Base-by-base conservation (phyloP, 2,329 filamentous ascomycete genomes). In the Aspergillus sp. region DNA sequence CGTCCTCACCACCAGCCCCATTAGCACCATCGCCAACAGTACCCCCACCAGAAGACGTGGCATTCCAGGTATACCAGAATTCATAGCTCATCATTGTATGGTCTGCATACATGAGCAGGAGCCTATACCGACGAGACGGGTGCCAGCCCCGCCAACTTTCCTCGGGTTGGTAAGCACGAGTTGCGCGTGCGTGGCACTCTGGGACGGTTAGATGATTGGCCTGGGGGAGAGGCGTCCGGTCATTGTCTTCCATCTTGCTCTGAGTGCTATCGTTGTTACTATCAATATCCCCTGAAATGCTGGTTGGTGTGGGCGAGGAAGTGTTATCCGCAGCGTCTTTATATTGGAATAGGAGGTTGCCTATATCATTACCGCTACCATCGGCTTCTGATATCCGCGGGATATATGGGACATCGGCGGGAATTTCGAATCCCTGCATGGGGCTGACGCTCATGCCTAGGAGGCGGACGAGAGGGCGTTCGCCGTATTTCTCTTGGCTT, bases 21-120 rank as follows among this genome's bases (percentile, higher is more conserved):
- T 64, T 58, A 21, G 59, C 60, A 24, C 65, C 57, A 31, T 46
- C 52, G 55, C 6, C 33, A 56, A 52, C 56, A 56, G 50, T 14
- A 41, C 15, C 7, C 15, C 14, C 15, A 6, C 35, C 15, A 37
- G 35, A 37, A n/a, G 21, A 11, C 7, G 15, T 41, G 7, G 55
- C 44, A 21, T 67, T 70, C 75, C 74, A 76, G 21, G 74, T 70
- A 49, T 77, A 76, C 71, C 73, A 79, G 37, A 88, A 75, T 72
- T 87, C 85, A 71, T 86, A 88, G 58, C 79, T 83, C 72, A 86
- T 68, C 7, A 87, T 73, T 0, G 80, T 80, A 60, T 84, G 79
- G 67, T 88, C 82, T 15, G 70, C 71, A 67, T 82, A 88, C 58
- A 80, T 79, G 65, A 88, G 70, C 60, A 88, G 68, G 19, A 88